Conservation (phyloP, 2,329 filamentous ascomycete species). For the Graphiopsis chlorocephala region DNA sequence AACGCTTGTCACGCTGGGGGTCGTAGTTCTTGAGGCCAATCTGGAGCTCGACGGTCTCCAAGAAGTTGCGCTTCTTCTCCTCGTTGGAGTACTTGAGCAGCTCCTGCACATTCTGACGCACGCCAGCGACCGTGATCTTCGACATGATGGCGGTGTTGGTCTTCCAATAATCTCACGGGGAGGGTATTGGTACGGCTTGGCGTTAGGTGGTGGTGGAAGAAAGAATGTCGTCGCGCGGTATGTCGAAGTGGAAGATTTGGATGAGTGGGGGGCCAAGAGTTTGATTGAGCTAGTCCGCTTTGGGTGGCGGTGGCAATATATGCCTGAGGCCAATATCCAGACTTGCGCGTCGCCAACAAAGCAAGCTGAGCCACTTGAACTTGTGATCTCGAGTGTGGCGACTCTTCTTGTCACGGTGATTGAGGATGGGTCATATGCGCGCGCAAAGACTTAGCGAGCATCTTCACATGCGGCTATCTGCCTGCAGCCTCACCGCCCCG, state of each 20-base stretch:
- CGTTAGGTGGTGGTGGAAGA: conserved; percentile 25
- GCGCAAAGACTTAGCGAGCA: too few species aligned
- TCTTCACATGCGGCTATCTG: not conserved
- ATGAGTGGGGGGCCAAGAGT: conserved; percentile 2
- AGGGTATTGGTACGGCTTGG: conserved; percentile 37
- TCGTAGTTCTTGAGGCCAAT: conserved; percentile 98
- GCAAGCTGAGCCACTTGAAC: not conserved
- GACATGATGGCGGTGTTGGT: conserved; percentile 60
- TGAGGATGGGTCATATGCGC: too few species aligned
- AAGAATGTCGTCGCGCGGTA: conserved; percentile 11
- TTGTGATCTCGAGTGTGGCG: not conserved
- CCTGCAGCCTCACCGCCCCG: not conserved
- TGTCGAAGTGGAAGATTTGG: not conserved
- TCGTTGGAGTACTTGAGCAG: conserved; percentile 80
- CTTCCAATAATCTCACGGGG: conserved; percentile 45
- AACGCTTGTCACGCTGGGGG: conserved; percentile 99
- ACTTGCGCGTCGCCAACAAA: not conserved
- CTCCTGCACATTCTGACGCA: conserved; percentile 89
- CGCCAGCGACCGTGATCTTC: conserved; percentile 86
- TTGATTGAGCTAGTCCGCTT: not conserved
- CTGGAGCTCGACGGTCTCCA: conserved; percentile 64
- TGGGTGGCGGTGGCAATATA: not conserved
- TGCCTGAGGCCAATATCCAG: not conserved
- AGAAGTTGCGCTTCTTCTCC: conserved; percentile 43
- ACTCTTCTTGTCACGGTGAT: not conserved